Percentiles rank a stretch among this genome's conserved stretches.
phyloP scores from a whole-genome alignment of 2,329 filamentous ascomycete genomes.

The Xylariales sp. region DNA sequence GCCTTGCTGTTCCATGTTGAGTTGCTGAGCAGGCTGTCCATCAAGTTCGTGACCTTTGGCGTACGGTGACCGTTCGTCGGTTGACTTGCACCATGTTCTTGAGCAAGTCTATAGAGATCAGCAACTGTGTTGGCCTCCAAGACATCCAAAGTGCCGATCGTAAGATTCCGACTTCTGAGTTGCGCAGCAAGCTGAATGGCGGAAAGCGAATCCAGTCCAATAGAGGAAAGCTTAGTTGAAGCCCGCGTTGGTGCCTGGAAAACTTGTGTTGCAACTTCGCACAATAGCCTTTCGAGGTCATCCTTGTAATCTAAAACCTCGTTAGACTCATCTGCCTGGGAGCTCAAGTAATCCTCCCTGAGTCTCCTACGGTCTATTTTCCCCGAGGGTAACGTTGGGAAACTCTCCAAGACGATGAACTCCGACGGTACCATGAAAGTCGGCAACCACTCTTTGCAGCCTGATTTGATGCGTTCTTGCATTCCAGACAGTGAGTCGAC shows the following conservation, averaged over 20 bases:
- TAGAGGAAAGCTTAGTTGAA: slow-evolving; percentile 24
- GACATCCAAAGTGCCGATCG: slow-evolving; percentile 55
- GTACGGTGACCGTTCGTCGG: not conserved
- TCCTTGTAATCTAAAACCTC: slow-evolving; percentile 17
- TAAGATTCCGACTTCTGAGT: slow-evolving; percentile 53
- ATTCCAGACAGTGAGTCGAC: slow-evolving; percentile 35
- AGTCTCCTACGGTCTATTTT: slow-evolving; percentile 72
- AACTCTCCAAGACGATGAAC: slow-evolving; percentile 55
- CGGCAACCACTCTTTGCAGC: slow-evolving; percentile 72
- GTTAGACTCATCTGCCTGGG: slow-evolving; percentile 3
- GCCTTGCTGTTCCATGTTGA: slow-evolving; percentile 12
- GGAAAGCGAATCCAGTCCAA: slow-evolving; percentile 36
- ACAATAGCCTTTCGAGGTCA: slow-evolving; percentile 30
- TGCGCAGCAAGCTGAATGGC: slow-evolving; percentile 54
- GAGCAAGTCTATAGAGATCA: slow-evolving; percentile 14
- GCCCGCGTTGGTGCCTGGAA: slow-evolving; percentile 24
- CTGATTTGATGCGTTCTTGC: slow-evolving; percentile 44
- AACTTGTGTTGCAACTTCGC: slow-evolving; percentile 22
- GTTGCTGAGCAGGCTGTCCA: not conserved
- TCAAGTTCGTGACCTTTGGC: not conserved
- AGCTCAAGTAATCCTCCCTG: slow-evolving; percentile 44
- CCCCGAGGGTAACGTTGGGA: slow-evolving; percentile 76
- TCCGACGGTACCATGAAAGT: slow-evolving; percentile 79
- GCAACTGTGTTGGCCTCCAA: slow-evolving; percentile 48
- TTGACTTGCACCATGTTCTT: not conserved